phyloP scores from a whole-genome alignment of 148 eudicot species.

The Chenopodium quinoa region DNA sequence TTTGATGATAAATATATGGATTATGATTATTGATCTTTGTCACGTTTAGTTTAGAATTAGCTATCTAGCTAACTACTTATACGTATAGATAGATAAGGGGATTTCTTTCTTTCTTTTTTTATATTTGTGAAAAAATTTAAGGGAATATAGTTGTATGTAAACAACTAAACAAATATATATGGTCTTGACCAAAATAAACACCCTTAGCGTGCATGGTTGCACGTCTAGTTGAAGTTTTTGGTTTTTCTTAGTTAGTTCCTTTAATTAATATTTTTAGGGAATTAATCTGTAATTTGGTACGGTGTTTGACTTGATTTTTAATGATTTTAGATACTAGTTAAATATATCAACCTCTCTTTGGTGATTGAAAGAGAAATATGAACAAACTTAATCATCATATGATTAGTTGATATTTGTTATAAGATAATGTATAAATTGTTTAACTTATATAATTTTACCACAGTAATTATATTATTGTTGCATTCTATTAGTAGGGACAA shows the following conservation, averaged over 20 bases:
- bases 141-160: neutral
- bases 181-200: constrained; percentile 8
- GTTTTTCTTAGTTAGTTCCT: neutral
- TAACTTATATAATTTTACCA: too few species aligned
- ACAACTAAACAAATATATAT: neutral
- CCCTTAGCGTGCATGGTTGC: constrained; percentile 15
- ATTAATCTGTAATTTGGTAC: neutral
- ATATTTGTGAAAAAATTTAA: too few species aligned
- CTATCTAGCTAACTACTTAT: constrained; percentile 6
- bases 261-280: neutral
- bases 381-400: neutral
- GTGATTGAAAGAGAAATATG: neutral
- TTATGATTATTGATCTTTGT: neutral
- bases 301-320: neutral
- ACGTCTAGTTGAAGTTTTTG: neutral
- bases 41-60: constrained; percentile 14
- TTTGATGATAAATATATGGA: neutral
- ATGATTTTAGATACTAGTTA: neutral
- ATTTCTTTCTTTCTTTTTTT: neutral
- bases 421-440: too few species aligned
- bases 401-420: neutral
- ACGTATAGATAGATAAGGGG: neutral
- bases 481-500: too few species aligned
- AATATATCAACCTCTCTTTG: neutral
- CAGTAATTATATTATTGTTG: too few species aligned